Evolutionary conservation across 2,329 filamentous ascomycete genomes (phyloP).

Genomic region (Shiraia sp.): DNA sequence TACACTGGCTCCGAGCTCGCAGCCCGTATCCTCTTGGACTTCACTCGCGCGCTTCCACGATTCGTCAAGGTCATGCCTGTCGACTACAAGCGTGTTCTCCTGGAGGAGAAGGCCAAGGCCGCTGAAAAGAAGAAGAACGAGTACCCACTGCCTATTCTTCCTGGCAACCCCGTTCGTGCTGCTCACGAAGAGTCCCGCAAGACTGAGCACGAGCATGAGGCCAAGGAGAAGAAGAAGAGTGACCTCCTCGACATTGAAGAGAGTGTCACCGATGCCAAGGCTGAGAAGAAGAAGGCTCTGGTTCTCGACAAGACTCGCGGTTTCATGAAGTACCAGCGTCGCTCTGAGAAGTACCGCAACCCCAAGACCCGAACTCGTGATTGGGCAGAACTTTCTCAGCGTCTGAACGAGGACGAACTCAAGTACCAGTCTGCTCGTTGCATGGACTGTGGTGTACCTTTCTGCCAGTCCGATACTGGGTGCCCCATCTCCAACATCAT

Average conservation of each 20-base stretch:
- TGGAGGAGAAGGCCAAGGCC: constrained; percentile 83
- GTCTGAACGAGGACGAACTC: constrained; percentile 89
- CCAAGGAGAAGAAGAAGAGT: constrained; percentile 68
- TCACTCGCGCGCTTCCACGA: constrained; percentile 84
- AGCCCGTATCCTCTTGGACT: constrained; percentile 91
- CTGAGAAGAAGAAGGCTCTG: constrained; percentile 87
- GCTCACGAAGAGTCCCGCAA: constrained; percentile 59
- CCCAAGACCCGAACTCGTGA: constrained; percentile 84
- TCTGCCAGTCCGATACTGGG: constrained; percentile 94
- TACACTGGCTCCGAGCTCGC: constrained; percentile 96
- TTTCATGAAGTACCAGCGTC: constrained; percentile 96
- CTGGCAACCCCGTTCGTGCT: constrained; percentile 63
- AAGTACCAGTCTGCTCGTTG: constrained; percentile 96
- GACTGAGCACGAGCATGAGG: constrained; percentile 62
- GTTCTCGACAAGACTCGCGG: constrained; percentile 97
- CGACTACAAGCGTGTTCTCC: constrained; percentile 92
- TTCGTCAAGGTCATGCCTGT: constrained; percentile 93
- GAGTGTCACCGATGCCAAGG: constrained; percentile 79
- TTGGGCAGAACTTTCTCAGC: constrained; percentile 87
- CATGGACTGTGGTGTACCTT: constrained; percentile 98
- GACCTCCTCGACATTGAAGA: constrained; percentile 84
- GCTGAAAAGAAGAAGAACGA: constrained; percentile 83
- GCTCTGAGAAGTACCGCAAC: constrained; percentile 89
- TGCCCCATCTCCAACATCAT: constrained; percentile 98
- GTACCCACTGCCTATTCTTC: constrained; percentile 77